These are phyloP conservation scores for Kwoniella botswanensis DNA, from an alignment of 768 basidiomycete genomes.

Conservation along the genomic window DNA sequence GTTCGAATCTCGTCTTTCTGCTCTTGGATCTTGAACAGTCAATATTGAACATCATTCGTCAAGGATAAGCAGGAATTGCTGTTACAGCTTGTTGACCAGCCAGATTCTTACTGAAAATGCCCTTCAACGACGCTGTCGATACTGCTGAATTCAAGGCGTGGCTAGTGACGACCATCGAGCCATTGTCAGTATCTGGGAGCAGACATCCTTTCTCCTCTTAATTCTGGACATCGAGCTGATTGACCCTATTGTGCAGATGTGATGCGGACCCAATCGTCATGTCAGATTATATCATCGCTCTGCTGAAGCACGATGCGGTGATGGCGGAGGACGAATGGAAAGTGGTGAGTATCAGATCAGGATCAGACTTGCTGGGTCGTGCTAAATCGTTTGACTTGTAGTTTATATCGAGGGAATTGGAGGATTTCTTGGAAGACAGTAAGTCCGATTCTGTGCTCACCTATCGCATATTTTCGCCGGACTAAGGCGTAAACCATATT, in stretches of 20 bases:
- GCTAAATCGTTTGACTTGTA: conserved; percentile 27
- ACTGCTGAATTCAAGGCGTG: conserved; percentile 77
- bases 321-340: conserved; percentile 76
- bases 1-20: no score
- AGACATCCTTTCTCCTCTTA: not conserved
- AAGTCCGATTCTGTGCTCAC: conserved; percentile 29
- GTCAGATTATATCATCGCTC: conserved; percentile 90
- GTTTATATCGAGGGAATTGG: conserved; percentile 70
- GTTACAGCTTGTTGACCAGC: no score
- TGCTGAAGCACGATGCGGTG: conserved; percentile 81
- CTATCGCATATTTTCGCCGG: not conserved
- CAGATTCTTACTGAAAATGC: conserved; percentile 26
- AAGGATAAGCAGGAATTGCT: no score
- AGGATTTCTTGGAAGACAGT: conserved; percentile 94
- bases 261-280: conserved; percentile 94
- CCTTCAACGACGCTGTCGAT: conserved; percentile 48
- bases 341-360: conserved; percentile 62
- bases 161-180: conserved; percentile 86
- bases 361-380: not conserved
- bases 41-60: not conserved
- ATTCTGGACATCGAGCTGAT: conserved; percentile 1
- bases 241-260: conserved; percentile 65
- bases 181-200: conserved; percentile 69
- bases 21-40: no score
- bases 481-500: conserved; percentile 24